These are phyloP conservation scores for Yamadazyma olivae DNA, from an alignment of 805 yeast species.

Conservation along the genomic window DNA sequence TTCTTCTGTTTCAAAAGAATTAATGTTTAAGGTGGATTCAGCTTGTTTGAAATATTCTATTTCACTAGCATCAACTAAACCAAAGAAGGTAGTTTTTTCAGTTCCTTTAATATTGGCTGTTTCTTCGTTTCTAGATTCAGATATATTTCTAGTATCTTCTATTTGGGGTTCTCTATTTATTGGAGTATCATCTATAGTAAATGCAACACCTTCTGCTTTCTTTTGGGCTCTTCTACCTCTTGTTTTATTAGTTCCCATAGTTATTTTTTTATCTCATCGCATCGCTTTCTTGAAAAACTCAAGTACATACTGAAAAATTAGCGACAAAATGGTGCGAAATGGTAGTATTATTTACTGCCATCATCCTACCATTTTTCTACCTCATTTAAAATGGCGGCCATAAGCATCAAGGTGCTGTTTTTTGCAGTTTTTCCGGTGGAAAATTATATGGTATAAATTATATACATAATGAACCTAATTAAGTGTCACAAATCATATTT, in stretches of 20 bases:
- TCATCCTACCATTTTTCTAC: too few species aligned
- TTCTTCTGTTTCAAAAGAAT: constrained; percentile 71
- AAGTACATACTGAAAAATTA: too few species aligned
- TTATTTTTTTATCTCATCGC: constrained; percentile 8
- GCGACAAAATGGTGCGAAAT: too few species aligned
- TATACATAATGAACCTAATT: too few species aligned
- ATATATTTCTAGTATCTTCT: constrained; percentile 1
- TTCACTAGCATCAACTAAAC: constrained; percentile 80
- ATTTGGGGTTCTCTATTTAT: constrained; percentile 1
- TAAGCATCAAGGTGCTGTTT: too few species aligned
- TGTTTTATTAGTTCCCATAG: constrained; percentile 16
- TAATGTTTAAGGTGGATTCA: constrained; percentile 77
- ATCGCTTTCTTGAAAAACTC: too few species aligned
- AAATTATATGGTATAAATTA: too few species aligned
- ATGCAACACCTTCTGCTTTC: constrained; percentile 18
- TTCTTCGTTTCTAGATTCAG: not conserved
- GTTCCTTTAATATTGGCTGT: constrained; percentile 3
- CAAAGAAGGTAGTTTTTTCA: constrained; percentile 54
- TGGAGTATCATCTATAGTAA: constrained; percentile 11
- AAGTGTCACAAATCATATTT: too few species aligned
- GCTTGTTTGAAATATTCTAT: constrained; percentile 91
- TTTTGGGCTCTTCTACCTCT: constrained; percentile 45
- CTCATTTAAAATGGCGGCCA: too few species aligned
- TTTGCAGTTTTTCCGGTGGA: too few species aligned
- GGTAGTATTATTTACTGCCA: too few species aligned